Evolutionary conservation across 2,329 filamentous ascomycete species (phyloP), one percentile per base, ranked within the genome.

Genomic region (Beauveria sp.): DNA sequence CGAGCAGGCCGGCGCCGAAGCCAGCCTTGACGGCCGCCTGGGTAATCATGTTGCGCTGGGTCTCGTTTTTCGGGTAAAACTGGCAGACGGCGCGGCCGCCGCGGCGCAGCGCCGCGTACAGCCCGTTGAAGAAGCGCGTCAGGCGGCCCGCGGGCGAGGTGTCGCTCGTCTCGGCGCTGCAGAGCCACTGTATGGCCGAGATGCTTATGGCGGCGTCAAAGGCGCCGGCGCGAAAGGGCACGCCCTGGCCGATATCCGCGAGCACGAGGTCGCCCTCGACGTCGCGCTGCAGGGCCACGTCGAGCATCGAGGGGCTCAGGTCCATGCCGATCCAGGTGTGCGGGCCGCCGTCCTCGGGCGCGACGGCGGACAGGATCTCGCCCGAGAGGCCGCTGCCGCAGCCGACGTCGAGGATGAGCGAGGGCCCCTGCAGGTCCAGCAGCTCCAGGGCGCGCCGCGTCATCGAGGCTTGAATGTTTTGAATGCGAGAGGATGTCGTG

Each of bases 291-390:
- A 99, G 80, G 1, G 94, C 94, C 50, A 97, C 84, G 66, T 94
- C 92, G n/a, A 99, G 81, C 94, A 99, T 99, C n/a, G 88, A 91
- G 0, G 91, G 87, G 5, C 89, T 91, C 26, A 99, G 87, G 72
- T 99, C 94, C 89, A 97, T 93, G 63, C 94, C 94, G n/a, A 97
- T 80, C 94, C 94, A 99, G 1, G 87, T 87, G 77, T 99, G 94
- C 4, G 92, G 91, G 0, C 92, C 92, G 59, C 90, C 90, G 62
- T 91, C 86, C 12, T 87, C 82, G 2, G 83, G 80, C 0, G 81
- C 75, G 1, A 88, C 77, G n/a, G 85, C 80, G 14, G 91, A 92
- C 51, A 99, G 84, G 62, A 97, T 97, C 73, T 97, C 92, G 71
- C 94, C 94, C 0, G 91, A 96, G 24, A 99, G 85, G 16, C 94